Conservation (phyloP, 2,329 filamentous ascomycete species). For the Pestalotiopsis sp. region DNA sequence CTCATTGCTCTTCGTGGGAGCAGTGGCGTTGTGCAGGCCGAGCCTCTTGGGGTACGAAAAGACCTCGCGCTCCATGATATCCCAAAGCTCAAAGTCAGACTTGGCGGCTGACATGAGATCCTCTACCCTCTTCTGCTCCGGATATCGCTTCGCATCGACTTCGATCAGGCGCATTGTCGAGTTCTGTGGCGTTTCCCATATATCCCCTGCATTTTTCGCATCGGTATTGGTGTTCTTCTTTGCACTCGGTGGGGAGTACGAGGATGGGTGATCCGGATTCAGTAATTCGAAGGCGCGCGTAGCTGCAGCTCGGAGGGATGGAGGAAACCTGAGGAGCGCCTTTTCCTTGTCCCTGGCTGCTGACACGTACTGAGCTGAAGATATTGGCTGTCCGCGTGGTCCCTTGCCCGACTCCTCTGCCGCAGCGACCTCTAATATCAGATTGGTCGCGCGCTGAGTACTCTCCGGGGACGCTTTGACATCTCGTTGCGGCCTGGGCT, state of each 20-base stretch:
- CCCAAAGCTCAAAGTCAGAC: slow-evolving; percentile 69
- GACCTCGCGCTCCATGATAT: slow-evolving; percentile 66
- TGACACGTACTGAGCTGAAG: slow-evolving; percentile 21
- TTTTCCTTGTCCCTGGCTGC: slow-evolving; percentile 33
- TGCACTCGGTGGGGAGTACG: neutral
- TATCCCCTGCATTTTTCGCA: slow-evolving; percentile 12
- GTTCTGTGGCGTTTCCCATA: slow-evolving; percentile 25
- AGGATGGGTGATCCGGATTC: slow-evolving; percentile 18
- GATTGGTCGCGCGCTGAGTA: slow-evolving; percentile 24
- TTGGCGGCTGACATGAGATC: slow-evolving; percentile 53
- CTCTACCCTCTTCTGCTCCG: slow-evolving; percentile 57
- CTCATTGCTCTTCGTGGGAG: neutral
- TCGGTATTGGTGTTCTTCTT: neutral
- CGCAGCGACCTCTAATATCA: slow-evolving; percentile 31
- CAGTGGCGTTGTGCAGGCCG: slow-evolving; percentile 44
- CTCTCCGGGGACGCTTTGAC: slow-evolving; percentile 12
- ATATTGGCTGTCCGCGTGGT: slow-evolving; percentile 17
- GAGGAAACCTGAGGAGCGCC: slow-evolving; percentile 42
- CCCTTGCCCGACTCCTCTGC: slow-evolving; percentile 22
- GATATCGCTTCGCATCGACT: slow-evolving; percentile 40
- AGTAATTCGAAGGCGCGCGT: slow-evolving; percentile 38
- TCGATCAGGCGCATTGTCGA: slow-evolving; percentile 31
- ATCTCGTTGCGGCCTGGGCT: slow-evolving; percentile 19
- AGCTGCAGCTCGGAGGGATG: slow-evolving; percentile 41
- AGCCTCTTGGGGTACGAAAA: slow-evolving; percentile 62